Percentiles rank a stretch among this genome's conserved stretches.
phyloP scores from a whole-genome alignment of 345 rosid genomes.

The Bruguiera sexangula region DNA sequence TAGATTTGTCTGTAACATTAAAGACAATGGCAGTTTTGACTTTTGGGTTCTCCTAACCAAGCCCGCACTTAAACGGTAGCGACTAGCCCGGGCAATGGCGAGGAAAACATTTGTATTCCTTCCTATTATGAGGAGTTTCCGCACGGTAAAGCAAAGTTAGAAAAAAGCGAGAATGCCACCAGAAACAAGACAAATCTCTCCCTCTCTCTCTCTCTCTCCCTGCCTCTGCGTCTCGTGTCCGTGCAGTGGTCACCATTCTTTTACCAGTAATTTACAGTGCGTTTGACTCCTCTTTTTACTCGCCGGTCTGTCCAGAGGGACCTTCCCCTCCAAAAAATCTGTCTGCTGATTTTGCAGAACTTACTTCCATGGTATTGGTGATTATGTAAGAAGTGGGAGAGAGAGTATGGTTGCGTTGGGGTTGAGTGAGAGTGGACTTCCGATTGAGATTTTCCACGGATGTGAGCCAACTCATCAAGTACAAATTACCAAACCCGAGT shows the following conservation, averaged over 20 bases:
- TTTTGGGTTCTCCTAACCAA: not conserved
- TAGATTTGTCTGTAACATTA: conserved; percentile 18
- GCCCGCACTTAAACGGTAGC: not conserved
- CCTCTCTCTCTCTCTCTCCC: conserved; percentile 8
- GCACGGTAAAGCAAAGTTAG: not conserved
- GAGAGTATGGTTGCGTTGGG: not conserved
- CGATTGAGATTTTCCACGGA: conserved; percentile 1
- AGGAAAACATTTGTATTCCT: conserved; percentile 9
- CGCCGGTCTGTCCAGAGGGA: conserved; percentile 21
- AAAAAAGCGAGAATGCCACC: not conserved
- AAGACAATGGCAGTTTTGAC: conserved; percentile 21
- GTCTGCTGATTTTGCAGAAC: conserved; percentile 6
- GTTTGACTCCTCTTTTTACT: conserved; percentile 55
- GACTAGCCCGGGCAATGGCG: not conserved
- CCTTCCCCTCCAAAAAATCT: not conserved
- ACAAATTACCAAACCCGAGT: conserved; percentile 20
- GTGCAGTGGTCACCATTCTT: conserved; percentile 27
- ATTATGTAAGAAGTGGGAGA: not conserved
- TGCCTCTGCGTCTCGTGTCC: conserved; percentile 5
- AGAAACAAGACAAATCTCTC: conserved; percentile 15
- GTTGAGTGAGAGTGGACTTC: no score
- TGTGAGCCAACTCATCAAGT: conserved; percentile 5
- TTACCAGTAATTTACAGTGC: conserved; percentile 23
- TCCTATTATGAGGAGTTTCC: conserved; percentile 5
- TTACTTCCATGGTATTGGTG: not conserved